Conservation (phyloP, 2,329 filamentous ascomycete genomes). For the Pestalotiopsis sp. region DNA sequence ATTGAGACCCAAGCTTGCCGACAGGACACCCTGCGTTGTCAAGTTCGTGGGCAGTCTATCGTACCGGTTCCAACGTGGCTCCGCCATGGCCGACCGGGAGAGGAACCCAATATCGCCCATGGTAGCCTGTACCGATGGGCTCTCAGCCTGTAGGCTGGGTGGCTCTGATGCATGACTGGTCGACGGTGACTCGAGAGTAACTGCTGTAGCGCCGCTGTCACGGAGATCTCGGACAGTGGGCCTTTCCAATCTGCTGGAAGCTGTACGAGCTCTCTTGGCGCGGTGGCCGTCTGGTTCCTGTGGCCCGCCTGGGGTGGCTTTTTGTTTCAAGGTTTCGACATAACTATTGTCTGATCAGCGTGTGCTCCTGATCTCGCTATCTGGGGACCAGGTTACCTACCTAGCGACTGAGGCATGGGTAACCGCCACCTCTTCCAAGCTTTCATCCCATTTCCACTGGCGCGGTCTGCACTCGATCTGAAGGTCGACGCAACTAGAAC, state of each 20-base stretch:
- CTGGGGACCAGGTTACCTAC: too few relatives aligned
- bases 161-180: not conserved
- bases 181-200: not conserved
- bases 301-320: too few relatives aligned
- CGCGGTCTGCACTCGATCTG: constrained; percentile 11
- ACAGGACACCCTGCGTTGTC: constrained; percentile 16
- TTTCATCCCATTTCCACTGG: not conserved
- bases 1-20: constrained; percentile 14
- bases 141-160: constrained; percentile 18
- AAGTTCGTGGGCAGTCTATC: constrained; percentile 24
- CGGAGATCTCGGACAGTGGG: too few relatives aligned
- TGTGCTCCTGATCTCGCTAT: too few relatives aligned
- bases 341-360: not conserved
- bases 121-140: constrained; percentile 24
- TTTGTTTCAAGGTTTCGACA: not conserved
- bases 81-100: constrained; percentile 34
- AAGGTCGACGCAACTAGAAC: constrained; percentile 14
- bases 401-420: constrained; percentile 3
- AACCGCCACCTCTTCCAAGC: not conserved
- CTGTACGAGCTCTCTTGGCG: not conserved
- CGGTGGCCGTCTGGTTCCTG: not conserved
- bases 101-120: constrained; percentile 34
- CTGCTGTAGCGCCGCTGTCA: not conserved
- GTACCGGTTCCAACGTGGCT: constrained; percentile 26
- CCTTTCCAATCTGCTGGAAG: not conserved